Evolutionary conservation across 1,284 basidiomycete genomes (phyloP), one percentile per base, ranked within the genome.

Genomic region (Phlebopus sp.): DNA sequence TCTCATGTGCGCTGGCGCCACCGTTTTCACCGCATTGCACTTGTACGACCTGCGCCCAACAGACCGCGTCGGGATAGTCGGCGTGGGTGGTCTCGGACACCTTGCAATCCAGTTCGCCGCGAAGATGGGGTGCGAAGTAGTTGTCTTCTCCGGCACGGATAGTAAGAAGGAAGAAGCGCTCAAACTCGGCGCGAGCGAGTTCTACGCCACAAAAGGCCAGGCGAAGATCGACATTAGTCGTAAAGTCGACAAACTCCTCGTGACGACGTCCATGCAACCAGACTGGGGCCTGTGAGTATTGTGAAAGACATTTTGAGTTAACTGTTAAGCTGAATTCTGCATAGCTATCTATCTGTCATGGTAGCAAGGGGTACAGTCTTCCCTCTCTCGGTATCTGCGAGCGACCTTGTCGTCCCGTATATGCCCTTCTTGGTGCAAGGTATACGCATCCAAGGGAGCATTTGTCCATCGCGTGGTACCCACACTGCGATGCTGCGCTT

Each of bases 131-230:
- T 79, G 80, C 29, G 74, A 81, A 38, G 80, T 84, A 5, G 74
- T 75, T 50, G 82, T 77, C 41, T 78, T 84, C 61, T 81, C 79
- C n/a, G 70, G 75, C 54, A 76, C 76, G 2, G 71, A 75, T 30
- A 62, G 60, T 43, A 84, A 84, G 65, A 74, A 69, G 56, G 74
- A 74, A 25, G 81, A 83, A 53, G 78, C 79, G 8, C 60, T 71
- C 52, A 67, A 66, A 35, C 72, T 84, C 50, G 82, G 82, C 14
- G 82, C 81, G 6, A 57, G 54, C 4, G 70, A 71, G 46, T 71
- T 71, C 40, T 61, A 71, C 36, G 54, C 60, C 4, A 67, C 62
- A 9, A 62, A 51, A 37, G 60, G 55, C 10, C 52, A 37, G 5
- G 51, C 36, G 10, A 51, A 50, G 8, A 50, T 71, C 11, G 55